Conservation (phyloP, 768 basidiomycete species). For the Suillus sp. region DNA sequence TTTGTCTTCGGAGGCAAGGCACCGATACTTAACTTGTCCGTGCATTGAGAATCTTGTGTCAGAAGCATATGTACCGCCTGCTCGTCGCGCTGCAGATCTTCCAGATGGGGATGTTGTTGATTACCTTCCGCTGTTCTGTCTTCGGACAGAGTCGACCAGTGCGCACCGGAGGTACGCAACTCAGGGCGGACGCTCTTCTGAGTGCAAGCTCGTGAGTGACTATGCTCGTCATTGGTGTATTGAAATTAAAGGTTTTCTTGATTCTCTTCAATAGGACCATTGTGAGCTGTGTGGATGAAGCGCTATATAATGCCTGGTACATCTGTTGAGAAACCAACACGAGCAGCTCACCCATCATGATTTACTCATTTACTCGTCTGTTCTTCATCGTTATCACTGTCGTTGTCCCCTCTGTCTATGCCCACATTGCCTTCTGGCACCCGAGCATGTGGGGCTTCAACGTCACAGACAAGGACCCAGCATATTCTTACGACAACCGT, state of each 20-base stretch:
- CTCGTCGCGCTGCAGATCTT: background rate
- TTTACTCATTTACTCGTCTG: constrained; percentile 2
- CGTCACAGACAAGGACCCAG: constrained; percentile 27
- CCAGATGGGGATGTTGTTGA: background rate
- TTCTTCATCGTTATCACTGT: constrained; percentile 1
- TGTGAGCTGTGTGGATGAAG: background rate
- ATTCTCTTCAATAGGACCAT: background rate
- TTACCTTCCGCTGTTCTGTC: background rate
- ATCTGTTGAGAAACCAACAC: background rate
- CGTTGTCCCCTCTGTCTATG: constrained; percentile 4
- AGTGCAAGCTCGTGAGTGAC: background rate
- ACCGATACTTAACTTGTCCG: background rate
- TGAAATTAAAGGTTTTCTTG: background rate
- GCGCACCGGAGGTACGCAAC: constrained; percentile 2
- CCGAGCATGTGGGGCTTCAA: constrained; percentile 44
- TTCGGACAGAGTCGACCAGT: constrained; percentile 2
- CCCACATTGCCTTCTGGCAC: constrained; percentile 31
- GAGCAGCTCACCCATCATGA: constrained; percentile 7
- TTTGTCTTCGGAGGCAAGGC: background rate
- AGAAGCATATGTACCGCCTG: background rate
- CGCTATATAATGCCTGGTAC: background rate
- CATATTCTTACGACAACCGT: constrained; percentile 36
- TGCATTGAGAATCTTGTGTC: background rate
- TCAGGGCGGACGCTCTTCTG: background rate
- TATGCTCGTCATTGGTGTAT: background rate